A percentile compares a stretch with the other conserved stretches of the same genome.
Evolutionary conservation across 306 rosid species (phyloP).

Genomic region (Ceratonia siliqua): DNA sequence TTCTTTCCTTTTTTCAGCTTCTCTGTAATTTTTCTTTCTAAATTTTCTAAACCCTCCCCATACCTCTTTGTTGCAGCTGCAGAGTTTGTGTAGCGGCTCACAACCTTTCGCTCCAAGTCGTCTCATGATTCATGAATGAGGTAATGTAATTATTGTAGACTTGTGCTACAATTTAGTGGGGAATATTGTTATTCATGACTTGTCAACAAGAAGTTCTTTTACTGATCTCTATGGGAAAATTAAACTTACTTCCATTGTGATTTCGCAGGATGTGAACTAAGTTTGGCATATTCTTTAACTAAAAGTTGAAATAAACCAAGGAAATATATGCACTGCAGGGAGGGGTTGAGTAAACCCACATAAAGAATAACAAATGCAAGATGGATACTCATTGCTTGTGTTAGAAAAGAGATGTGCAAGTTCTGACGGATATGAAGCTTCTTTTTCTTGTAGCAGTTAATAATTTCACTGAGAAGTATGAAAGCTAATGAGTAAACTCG

Average conservation of each 20-base stretch:
- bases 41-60: constrained; percentile 30
- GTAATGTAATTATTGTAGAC: constrained; percentile 24
- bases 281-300: constrained; percentile 16
- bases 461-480: constrained; percentile 29
- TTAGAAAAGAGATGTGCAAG: background rate
- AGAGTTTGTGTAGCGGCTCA: constrained; percentile 30
- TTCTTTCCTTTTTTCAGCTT: constrained; percentile 46
- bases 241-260: constrained; percentile 6
- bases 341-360: background rate
- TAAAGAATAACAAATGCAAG: constrained; percentile 36
- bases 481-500: constrained; percentile 8
- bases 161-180: background rate
- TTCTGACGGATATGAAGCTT: constrained; percentile 13
- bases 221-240: background rate
- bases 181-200: background rate
- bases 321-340: constrained; percentile 1
- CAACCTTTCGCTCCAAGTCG: too few species aligned
- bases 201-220: background rate
- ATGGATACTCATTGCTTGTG: constrained; percentile 36
- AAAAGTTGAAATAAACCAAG: constrained; percentile 13
- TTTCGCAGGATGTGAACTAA: constrained; percentile 43
- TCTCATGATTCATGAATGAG: constrained; percentile 26
- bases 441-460: constrained; percentile 22
- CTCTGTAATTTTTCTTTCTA: constrained; percentile 31
- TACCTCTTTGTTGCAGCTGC: constrained; percentile 46